A percentile compares a stretch with the other conserved stretches of the same genome.
Evolutionary conservation across 306 rosid genomes (phyloP).

Genomic region (Pueraria montana): DNA sequence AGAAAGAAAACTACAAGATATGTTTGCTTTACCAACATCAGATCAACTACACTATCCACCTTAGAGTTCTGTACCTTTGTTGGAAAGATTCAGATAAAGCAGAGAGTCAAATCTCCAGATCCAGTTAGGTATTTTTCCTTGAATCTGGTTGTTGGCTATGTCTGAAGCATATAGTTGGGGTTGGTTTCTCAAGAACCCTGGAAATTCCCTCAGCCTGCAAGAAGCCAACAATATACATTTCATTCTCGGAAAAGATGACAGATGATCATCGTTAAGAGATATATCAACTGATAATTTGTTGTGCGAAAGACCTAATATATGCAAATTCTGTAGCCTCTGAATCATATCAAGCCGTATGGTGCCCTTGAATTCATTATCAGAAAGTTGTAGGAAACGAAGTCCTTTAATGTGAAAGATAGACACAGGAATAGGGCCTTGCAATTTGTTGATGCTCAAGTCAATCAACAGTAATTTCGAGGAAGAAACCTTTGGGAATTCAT

Average conservation of each 20-base stretch:
- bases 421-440: slow-evolving; percentile 57
- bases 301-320: slow-evolving; percentile 56
- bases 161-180: slow-evolving; percentile 33
- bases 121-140: slow-evolving; percentile 67
- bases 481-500: slow-evolving; percentile 25
- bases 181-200: slow-evolving; percentile 53
- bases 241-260: slow-evolving; percentile 34
- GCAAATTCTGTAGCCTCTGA: slow-evolving; percentile 34
- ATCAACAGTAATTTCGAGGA: slow-evolving; percentile 30
- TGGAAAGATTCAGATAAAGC: slow-evolving; percentile 54
- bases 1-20: not conserved
- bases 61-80: slow-evolving; percentile 3
- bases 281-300: slow-evolving; percentile 50
- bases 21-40: not conserved
- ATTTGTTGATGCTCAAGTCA: slow-evolving; percentile 55
- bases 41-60: slow-evolving; percentile 5
- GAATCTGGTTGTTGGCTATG: slow-evolving; percentile 58
- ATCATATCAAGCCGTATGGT: slow-evolving; percentile 26
- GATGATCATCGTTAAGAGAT: not conserved
- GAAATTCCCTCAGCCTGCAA: slow-evolving; percentile 51
- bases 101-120: slow-evolving; percentile 55
- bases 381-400: slow-evolving; percentile 54
- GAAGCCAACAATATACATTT: slow-evolving; percentile 46
- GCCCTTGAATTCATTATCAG: slow-evolving; percentile 63
- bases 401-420: slow-evolving; percentile 45